Evolutionary conservation across 202 grass and related monocot species (phyloP), one percentile per base, ranked within the genome.

Genomic region (Panicum virgatum): DNA sequence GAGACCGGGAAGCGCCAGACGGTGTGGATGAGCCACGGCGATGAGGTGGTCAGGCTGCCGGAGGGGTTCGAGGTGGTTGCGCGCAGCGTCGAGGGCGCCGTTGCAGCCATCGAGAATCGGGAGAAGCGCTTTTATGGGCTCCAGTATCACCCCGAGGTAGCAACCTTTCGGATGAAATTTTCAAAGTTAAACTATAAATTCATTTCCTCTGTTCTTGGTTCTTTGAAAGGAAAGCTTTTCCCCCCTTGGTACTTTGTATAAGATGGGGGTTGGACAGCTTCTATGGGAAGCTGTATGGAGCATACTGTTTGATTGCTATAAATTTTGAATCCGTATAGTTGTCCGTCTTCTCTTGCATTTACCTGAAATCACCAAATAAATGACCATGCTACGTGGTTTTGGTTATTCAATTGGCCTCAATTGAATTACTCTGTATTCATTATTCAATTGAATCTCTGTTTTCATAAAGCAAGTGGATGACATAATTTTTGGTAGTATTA

Each of bases 1-100:
- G 71, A 59, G 26, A 54, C 40, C 2, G 81, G 83, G 12, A 87
- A 45, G 69, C 77, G 85, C 20, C 89, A 97, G 80, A 86, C 82
- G 3, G 94, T 97, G 44, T 97, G 94, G 94, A 97, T 97, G 94
- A 97, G 94, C 87, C 94, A 97, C 34, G 92, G 94, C 19, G 94
- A 97, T 68, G 94, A 97, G 79, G 94, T 88, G 13, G 53, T 94
- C 7, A 87, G 12, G 15, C 80, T 94, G 34, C 92, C 94, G 0
- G 44, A 91, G 68, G 94, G 94, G 29, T 97, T 97, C 43, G 46
- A 89, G 75, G 94, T 94, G 44, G 88, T 88, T 14, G 92, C 92
- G 0, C 89, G 81, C 75, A 97, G 92, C 72, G 76, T 92, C 61
- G 92, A 94, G 77, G 92, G 92, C 16, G 72, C 86, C 1, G 51